These are phyloP conservation scores for Scheffersomyces coipomensis DNA, from an alignment of 805 yeast species.

Conservation along the genomic window DNA sequence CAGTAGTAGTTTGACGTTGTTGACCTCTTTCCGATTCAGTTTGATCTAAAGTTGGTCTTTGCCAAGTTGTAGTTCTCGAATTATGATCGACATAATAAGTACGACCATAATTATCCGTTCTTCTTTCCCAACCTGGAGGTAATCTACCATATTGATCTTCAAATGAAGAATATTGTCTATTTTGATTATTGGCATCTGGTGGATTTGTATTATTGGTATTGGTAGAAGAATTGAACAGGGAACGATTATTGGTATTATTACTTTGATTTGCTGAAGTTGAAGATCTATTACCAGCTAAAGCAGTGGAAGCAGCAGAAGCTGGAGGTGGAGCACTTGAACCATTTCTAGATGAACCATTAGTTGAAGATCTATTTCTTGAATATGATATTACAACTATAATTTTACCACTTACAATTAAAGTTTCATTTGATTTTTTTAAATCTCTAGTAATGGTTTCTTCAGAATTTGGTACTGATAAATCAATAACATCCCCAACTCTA, in stretches of 20 bases:
- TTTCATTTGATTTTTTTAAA: conserved; percentile 87
- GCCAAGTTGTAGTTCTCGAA: conserved; percentile 98
- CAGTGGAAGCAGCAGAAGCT: conserved; percentile 14
- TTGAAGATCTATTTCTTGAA: conserved; percentile 9
- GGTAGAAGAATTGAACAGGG: conserved; percentile 8
- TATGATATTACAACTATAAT: conserved; percentile 74
- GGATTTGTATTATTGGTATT: conserved; percentile 12
- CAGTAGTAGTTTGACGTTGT: conserved; percentile 68
- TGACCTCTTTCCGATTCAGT: conserved; percentile 67
- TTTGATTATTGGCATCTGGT: conserved; percentile 13
- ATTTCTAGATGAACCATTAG: conserved; percentile 16
- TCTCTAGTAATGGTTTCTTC: conserved; percentile 93
- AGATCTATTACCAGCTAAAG: no score
- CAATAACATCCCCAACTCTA: conserved; percentile 84
- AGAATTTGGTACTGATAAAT: conserved; percentile 46
- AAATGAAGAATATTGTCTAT: conserved; percentile 82
- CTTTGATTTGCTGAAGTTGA: conserved; percentile 15
- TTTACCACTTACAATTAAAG: conserved; percentile 90
- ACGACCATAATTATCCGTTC: conserved; percentile 96
- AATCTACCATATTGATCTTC: conserved; percentile 96
- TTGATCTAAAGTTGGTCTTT: conserved; percentile 84
- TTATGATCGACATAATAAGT: conserved; percentile 98
- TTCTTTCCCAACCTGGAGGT: conserved; percentile 99
- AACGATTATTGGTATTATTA: conserved; percentile 7
- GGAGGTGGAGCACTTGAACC: conserved; percentile 11